Evolutionary conservation across 331 rosid species (phyloP), one percentile per base, ranked within the genome.

Genomic region (Spiraea crenata): DNA sequence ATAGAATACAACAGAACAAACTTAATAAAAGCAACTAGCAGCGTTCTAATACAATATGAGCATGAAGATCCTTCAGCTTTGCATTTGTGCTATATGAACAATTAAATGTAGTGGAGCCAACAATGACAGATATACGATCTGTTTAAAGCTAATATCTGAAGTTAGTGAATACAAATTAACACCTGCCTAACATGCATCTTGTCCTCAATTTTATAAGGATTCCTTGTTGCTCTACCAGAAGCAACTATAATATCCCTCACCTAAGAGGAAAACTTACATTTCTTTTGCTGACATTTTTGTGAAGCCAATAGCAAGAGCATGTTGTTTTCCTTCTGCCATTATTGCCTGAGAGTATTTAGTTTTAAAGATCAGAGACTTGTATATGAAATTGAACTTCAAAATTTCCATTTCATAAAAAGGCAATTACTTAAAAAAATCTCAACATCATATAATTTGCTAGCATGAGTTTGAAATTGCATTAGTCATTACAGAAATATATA

Each of bases 291-390:
- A 93, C 97, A 93, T 91, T 81, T 93, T 93, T 57, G 99, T 93
- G 83, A 89, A 93, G 74, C 99, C 99, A 64, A 93, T 93, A 52
- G 97, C 99, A 79, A 95, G 99, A 60, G 99, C 99, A 76, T 93
- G 95, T 69, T 91, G 91, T 82, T 93, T 93, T 71, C 99, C 99
- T 89, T 93, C 99, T 31, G 99, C 99, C 97, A 95, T 91, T 82
- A 95, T 89, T 49, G 97, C 99, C 99, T 95, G 91, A 77, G 69
- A 79, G 67, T 52, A 67, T 46, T 52, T 45, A 66, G 66, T 74
- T 74, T 63, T 37, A 65, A 17, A 63, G 3, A 57, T 84, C 80
- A 85, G 80, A 76, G 31, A 65, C 51, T 66, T 16, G 67, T 20
- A 49, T 54, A 20, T 5, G 65, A 58, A 13, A 42, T 45, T 47